Percentiles rank a stretch among this genome's conserved stretches.
phyloP scores from a whole-genome alignment of 225 moss, liverwort and hornwort genomes.

The Physcomitrium patens region DNA sequence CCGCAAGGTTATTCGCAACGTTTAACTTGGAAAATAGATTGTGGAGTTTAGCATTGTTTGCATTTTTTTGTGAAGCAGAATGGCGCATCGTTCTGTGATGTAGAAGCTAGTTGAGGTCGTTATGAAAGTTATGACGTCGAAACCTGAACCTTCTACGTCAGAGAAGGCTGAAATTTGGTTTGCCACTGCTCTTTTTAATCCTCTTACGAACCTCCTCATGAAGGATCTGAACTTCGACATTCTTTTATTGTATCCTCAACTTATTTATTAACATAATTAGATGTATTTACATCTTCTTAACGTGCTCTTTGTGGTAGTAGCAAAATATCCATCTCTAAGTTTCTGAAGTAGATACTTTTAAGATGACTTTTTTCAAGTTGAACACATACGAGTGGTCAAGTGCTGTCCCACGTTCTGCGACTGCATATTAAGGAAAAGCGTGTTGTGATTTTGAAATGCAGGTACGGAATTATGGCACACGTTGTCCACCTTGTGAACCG shows the following conservation, averaged over 20 bases:
- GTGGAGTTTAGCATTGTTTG: conserved; percentile 19
- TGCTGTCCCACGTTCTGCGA: neutral
- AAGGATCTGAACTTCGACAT: conserved; percentile 1
- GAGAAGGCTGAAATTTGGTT: conserved; percentile 13
- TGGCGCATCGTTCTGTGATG: conserved; percentile 9
- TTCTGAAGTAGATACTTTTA: conserved; percentile 11
- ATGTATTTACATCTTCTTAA: conserved; percentile 20
- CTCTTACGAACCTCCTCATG: neutral
- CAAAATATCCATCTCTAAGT: neutral
- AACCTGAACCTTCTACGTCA: conserved; percentile 18
- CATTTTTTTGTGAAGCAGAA: neutral
- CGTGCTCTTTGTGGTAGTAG: conserved; percentile 7
- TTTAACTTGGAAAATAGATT: conserved; percentile 24
- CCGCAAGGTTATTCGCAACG: conserved; percentile 55
- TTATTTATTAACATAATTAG: conserved; percentile 17
- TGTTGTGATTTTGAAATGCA: conserved; percentile 33
- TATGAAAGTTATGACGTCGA: conserved; percentile 11
- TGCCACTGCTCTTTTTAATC: neutral
- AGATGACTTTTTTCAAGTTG: conserved; percentile 21
- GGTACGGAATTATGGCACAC: conserved; percentile 75
- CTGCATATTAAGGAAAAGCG: conserved; percentile 21
- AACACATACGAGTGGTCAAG: neutral
- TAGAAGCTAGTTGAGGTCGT: neutral
- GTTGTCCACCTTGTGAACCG: conserved; percentile 77
- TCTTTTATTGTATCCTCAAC: neutral